Percentiles rank a stretch among this genome's conserved stretches.
phyloP scores from a whole-genome alignment of 305 asterid genomes.

The Solanum hybrid region DNA sequence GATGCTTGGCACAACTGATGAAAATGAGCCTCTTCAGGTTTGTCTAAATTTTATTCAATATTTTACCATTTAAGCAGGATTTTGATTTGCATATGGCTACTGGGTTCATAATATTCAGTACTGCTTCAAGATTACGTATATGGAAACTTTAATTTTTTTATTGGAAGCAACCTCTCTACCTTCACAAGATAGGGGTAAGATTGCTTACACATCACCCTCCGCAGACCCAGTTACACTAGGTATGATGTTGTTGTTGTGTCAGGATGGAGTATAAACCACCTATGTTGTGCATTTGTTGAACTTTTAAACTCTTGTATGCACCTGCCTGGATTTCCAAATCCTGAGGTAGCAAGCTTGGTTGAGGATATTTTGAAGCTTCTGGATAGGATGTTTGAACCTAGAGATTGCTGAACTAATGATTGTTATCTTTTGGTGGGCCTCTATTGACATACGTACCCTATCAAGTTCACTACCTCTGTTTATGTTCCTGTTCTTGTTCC shows the following conservation, averaged over 20 bases:
- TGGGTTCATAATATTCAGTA: background rate
- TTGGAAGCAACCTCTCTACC: background rate
- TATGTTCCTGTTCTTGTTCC: background rate
- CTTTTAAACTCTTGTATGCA: background rate
- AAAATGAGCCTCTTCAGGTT: conserved; percentile 49
- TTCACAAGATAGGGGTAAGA: background rate
- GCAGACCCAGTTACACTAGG: background rate
- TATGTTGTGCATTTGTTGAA: background rate
- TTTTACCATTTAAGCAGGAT: background rate
- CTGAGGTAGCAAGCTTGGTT: background rate
- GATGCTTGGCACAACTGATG: conserved; percentile 43
- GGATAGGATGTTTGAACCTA: background rate
- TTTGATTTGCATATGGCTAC: background rate
- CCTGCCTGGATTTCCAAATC: background rate
- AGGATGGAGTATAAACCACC: background rate
- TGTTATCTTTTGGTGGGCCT: background rate
- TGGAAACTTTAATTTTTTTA: background rate
- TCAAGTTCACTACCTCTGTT: background rate
- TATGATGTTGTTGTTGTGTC: background rate
- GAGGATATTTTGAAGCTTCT: background rate
- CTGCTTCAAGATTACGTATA: background rate
- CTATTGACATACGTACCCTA: background rate
- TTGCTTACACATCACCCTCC: background rate
- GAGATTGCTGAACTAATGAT: background rate
- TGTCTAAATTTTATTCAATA: background rate